Evolutionary conservation across 2,329 filamentous ascomycete genomes (phyloP).

Genomic region (Trichophyton benhamiae): DNA sequence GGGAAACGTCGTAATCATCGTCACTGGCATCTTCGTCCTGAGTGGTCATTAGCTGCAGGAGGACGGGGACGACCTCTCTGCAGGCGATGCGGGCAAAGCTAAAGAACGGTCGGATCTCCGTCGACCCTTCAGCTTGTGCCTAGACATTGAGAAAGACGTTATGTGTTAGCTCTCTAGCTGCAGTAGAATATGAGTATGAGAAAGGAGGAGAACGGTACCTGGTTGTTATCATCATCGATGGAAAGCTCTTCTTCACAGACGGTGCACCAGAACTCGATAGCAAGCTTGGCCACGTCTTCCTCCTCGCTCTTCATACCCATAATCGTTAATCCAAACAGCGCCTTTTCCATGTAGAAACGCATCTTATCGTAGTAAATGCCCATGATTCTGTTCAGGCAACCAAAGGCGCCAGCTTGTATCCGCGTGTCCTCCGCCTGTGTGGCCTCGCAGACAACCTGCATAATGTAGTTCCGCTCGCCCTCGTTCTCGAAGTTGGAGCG

Average conservation of each 20-base stretch:
- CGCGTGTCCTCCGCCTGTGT: slow-evolving; percentile 83
- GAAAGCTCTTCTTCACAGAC: slow-evolving; percentile 97
- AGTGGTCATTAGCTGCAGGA: slow-evolving; percentile 79
- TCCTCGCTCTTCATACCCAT: slow-evolving; percentile 97
- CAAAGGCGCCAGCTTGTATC: slow-evolving; percentile 92
- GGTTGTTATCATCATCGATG: slow-evolving; percentile 92
- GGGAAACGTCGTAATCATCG: slow-evolving; percentile 93
- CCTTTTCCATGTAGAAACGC: slow-evolving; percentile 99
- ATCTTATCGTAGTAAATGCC: slow-evolving; percentile 98
- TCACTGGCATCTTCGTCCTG: slow-evolving; percentile 95
- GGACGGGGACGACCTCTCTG: slow-evolving; percentile 83
- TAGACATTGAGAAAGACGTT: slow-evolving; percentile 13
- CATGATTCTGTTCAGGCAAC: slow-evolving; percentile 98
- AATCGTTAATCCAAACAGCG: slow-evolving; percentile 90
- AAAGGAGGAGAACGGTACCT: slow-evolving; percentile 39
- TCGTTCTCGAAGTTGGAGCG: slow-evolving; percentile 98
- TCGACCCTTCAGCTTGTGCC: slow-evolving; percentile 57
- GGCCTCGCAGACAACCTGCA: slow-evolving; percentile 99
- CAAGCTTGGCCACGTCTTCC: slow-evolving; percentile 94
- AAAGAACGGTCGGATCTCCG: slow-evolving; percentile 83
- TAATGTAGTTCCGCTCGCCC: slow-evolving; percentile 98
- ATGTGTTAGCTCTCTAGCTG: neutral
- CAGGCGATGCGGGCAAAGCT: slow-evolving; percentile 91
- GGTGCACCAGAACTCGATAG: slow-evolving; percentile 99
- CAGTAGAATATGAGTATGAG: neutral